Evolutionary conservation across 495 filamentous ascomycete genomes (phyloP).

Genomic region (Endocarpon pusillum): DNA sequence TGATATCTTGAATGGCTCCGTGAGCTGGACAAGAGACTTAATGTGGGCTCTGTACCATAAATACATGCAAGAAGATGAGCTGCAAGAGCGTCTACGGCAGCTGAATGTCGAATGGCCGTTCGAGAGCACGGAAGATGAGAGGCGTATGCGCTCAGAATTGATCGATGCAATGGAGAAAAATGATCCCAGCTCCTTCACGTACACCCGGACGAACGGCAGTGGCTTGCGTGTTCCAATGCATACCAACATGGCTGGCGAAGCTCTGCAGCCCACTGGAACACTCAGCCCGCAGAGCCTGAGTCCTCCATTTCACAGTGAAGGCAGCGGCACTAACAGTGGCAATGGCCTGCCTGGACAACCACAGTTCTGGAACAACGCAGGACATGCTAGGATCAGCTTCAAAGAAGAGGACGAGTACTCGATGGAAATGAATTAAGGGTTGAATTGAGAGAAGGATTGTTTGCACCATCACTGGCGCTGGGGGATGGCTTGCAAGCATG

Average conservation of each 20-base stretch:
- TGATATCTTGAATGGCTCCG: conserved; percentile 91
- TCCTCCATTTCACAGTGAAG: conserved; percentile 47
- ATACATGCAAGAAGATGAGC: conserved; percentile 71
- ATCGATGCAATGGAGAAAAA: conserved; percentile 69
- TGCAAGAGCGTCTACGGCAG: conserved; percentile 52
- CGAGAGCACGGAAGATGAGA: conserved; percentile 78
- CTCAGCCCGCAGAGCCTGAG: conserved; percentile 49
- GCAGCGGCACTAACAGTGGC: conserved; percentile 35
- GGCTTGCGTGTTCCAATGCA: conserved; percentile 83
- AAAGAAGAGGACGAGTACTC: conserved; percentile 85
- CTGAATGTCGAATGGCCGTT: conserved; percentile 63
- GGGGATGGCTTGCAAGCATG: too few relatives aligned
- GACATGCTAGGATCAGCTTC: conserved; percentile 51
- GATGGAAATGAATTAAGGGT: conserved; percentile 53
- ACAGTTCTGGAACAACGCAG: conserved; percentile 58
- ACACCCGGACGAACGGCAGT: conserved; percentile 67
- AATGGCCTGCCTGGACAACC: conserved; percentile 19
- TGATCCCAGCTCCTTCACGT: conserved; percentile 51
- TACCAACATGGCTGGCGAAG: conserved; percentile 77
- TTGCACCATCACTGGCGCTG: too few relatives aligned
- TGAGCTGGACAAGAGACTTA: conserved; percentile 89
- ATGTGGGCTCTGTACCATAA: conserved; percentile 92
- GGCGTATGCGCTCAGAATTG: conserved; percentile 84
- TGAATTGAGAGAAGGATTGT: too few relatives aligned
- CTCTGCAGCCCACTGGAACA: conserved; percentile 32